A percentile compares a stretch with the other conserved stretches of the same genome.
These are phyloP conservation scores for Penicillium sp. DNA, from an alignment of 2,329 filamentous ascomycete genomes.

Conservation along the genomic window DNA sequence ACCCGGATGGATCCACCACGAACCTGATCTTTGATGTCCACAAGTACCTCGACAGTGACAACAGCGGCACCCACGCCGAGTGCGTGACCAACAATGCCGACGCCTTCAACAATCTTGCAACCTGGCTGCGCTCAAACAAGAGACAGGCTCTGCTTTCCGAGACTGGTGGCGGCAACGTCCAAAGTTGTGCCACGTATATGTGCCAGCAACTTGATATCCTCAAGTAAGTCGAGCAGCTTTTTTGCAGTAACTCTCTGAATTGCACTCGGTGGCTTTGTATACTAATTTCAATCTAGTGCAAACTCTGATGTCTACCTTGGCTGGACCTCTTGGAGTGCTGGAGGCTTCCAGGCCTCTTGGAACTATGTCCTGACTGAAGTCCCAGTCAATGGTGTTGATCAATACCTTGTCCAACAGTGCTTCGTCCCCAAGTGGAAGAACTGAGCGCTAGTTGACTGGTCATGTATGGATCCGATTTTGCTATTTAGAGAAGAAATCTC, in stretches of 20 bases:
- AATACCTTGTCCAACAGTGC: not conserved
- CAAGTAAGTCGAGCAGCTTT: not conserved
- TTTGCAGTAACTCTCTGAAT: not conserved
- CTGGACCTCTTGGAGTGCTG: slow-evolving; percentile 3
- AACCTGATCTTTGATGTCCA: slow-evolving; percentile 3
- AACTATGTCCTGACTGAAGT: not conserved
- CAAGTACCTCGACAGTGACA: slow-evolving; percentile 4
- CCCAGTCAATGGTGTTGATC: not conserved
- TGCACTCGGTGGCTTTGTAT: not conserved
- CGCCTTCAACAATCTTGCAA: not conserved
- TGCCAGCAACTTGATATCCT: not conserved
- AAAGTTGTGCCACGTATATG: not conserved
- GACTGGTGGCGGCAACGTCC: slow-evolving; percentile 1
- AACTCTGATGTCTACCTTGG: slow-evolving; percentile 2
- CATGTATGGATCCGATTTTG: not conserved
- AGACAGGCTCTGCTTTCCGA: not conserved
- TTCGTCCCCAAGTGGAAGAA: slow-evolving; percentile 3
- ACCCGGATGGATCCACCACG: slow-evolving; percentile 1
- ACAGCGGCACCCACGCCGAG: slow-evolving; percentile 1
- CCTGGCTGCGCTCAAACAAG: slow-evolving; percentile 1
- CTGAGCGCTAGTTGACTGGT: not conserved
- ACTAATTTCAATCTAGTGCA: not conserved
- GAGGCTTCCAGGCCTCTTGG: not conserved
- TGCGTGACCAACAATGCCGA: slow-evolving; percentile 1
- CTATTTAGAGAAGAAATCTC: not conserved